Percentiles rank a stretch among this genome's conserved stretches.
Conservation (phyloP, 2,329 filamentous ascomycete species). For the Orbilia javanica region DNA sequence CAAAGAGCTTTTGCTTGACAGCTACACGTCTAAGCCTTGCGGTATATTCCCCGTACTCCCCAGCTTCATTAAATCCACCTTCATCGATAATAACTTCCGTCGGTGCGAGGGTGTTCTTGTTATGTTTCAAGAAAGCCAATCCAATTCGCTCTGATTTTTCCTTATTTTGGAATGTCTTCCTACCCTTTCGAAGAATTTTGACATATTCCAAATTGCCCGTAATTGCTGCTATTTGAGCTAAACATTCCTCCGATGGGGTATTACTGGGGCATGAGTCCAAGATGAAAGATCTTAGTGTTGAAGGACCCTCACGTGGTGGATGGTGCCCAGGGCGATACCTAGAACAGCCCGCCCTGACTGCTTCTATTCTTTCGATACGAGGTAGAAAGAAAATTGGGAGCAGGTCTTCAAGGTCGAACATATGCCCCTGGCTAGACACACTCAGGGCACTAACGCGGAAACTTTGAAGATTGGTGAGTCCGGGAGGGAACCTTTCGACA, state of each 20-base stretch:
- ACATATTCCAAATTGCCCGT: constrained; percentile 9
- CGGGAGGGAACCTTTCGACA: not conserved
- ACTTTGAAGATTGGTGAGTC: not conserved
- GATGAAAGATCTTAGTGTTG: too few relatives aligned
- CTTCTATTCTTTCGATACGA: not conserved
- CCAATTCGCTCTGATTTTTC: constrained; percentile 1
- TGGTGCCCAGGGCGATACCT: not conserved
- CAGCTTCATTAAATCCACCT: not conserved
- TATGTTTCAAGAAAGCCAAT: not conserved
- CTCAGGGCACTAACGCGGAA: not conserved
- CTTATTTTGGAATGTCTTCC: not conserved
- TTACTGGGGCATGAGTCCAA: too few relatives aligned
- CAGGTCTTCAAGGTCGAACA: not conserved
- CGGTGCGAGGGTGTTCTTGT: constrained; percentile 6
- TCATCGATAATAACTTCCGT: constrained; percentile 11
- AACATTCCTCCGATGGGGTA: not conserved
- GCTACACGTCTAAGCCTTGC: not conserved
- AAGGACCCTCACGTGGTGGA: not conserved
- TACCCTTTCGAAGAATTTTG: not conserved
- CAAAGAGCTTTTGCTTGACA: not conserved
- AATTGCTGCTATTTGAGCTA: not conserved
- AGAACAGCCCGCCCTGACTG: not conserved
- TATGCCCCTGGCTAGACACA: not conserved
- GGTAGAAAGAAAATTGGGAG: constrained; percentile 1
- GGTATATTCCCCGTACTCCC: not conserved